Evolutionary conservation across 768 basidiomycete genomes (phyloP).

Genomic region (Pilatotrama ljubarskyi): DNA sequence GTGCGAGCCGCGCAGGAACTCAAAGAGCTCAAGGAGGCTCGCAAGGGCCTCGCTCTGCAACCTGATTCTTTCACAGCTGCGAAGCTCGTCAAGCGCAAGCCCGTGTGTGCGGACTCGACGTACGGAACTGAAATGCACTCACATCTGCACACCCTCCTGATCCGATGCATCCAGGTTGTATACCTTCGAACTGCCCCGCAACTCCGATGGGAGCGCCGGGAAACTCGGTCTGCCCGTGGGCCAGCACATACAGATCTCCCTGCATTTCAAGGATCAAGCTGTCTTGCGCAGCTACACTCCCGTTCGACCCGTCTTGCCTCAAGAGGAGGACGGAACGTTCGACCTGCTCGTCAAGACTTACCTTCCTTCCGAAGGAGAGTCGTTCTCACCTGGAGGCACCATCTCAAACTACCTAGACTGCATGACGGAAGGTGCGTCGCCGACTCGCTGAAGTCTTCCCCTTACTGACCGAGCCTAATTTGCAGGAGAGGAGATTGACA

Average conservation of each 20-base stretch:
- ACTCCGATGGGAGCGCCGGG: conserved; percentile 16
- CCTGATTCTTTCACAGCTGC: conserved; percentile 23
- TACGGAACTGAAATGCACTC: not conserved
- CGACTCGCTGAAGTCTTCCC: too few species aligned
- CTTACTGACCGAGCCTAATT: too few species aligned
- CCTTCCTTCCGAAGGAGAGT: conserved; percentile 12
- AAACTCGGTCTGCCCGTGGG: conserved; percentile 22
- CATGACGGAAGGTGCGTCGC: conserved; percentile 18
- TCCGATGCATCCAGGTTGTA: conserved; percentile 11
- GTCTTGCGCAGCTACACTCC: conserved; percentile 27
- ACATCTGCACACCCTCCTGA: too few species aligned
- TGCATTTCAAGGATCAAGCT: conserved; percentile 27
- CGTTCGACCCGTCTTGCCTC: conserved; percentile 21
- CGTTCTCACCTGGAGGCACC: conserved; percentile 26
- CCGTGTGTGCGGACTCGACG: conserved; percentile 19
- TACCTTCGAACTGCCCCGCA: conserved; percentile 23
- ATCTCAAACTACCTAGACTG: conserved; percentile 27
- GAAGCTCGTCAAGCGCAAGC: conserved; percentile 18
- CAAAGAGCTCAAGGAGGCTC: conserved; percentile 18
- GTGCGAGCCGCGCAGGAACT: conserved; percentile 19
- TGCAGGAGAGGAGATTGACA: conserved; percentile 27
- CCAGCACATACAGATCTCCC: conserved; percentile 22
- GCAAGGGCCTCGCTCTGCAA: conserved; percentile 21
- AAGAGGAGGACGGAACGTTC: conserved; percentile 27
- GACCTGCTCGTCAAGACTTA: conserved; percentile 29